Evolutionary conservation across 2,329 filamentous ascomycete genomes (phyloP), one percentile per base, ranked within the genome.

Genomic region (Microsporum ferrugineum): DNA sequence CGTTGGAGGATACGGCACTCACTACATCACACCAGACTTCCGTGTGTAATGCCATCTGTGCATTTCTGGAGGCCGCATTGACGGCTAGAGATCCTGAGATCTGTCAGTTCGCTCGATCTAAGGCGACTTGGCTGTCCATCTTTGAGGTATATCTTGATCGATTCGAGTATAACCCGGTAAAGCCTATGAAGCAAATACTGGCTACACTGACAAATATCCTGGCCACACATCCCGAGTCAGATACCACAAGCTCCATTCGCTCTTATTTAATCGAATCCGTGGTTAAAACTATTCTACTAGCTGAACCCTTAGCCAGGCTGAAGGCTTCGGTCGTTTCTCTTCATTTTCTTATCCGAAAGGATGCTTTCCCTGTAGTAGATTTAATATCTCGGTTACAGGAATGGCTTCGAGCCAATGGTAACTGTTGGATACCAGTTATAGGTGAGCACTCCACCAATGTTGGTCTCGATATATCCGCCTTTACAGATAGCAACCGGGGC

Each of bases 181-280:
- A 77, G 66, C 72, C 76, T 27, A 71, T 78, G 67, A 75, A 75
- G 64, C 75, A 77, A 62, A 69, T 79, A 1, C 63, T 79, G 57
- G 67, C 70, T 58, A 73, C 74, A n/a, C 61, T 79, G 60, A 68
- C 69, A 41, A 71, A 66, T 23, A 70, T 74, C 8, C 61, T 75
- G 55, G 68, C 63, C 10, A 72, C 70, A 33, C 66, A 68, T 49
- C 66, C 68, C 34, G 63, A 67, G 45, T 12, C 8, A 47, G 68
- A 34, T 7, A 68, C 69, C 27, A 36, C 67, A 10, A 62, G 64
- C 17, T 62, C 60, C 1, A 69, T 75, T 23, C 64, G 67, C 34
- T 59, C 59, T 5, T 64, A 65, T 5, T 60, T 75, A 14, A 61
- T 68, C 2, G 63, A 69, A 39, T 66, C 67, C 3, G 66, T 70